Evolutionary conservation across 768 basidiomycete species (phyloP), one percentile per base, ranked within the genome.

Genomic region (Suillus lakei): DNA sequence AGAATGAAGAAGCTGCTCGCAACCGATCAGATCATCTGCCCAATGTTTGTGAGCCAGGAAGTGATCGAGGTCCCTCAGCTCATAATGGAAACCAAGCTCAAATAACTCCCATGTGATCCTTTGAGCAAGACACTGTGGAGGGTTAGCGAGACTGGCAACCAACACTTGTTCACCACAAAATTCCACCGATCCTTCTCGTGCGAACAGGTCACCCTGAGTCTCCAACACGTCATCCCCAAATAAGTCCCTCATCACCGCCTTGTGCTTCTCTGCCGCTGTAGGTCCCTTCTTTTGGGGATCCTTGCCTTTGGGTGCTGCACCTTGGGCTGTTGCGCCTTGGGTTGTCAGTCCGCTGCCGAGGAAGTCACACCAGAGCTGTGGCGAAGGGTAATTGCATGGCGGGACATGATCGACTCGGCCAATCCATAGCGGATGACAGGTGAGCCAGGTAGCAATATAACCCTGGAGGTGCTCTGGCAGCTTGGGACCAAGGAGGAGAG

Each of bases 71-170:
- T 68, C 64, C 21, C 65, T 30, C 5, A 72, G 60, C n/a, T 72
- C 69, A 39, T 66, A 69, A 7, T 43, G 1, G 44, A 72, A 72
- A 28, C 68, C 67, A 10, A 67, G 59, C 32, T 72, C 66, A 0
- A 60, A 41, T 1, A 71, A 34, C 44, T 70, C 65, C 71, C 69
- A 72, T 23, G 46, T 46, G n/a, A 46, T 46, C 46, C n/a, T 46
- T 46, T 46, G n/a, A 5, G 36, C 1, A 15, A 56, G 54, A 23
- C 3, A 12, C 9, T 0, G 5, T 30, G 54, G 54, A 32, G 54
- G 54, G 36, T 56, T 23, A 12, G 54, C 9, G 10, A 56, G 54
- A 56, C 32, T 56, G 30, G 54, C 30, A 23, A 56, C 36, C 9
- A 13, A 23, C 18, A 56, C 36, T 21, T 32, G 54, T 38, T 26